Conservation (phyloP, 179 eudicot genomes). For the Dionaea muscipula region DNA sequence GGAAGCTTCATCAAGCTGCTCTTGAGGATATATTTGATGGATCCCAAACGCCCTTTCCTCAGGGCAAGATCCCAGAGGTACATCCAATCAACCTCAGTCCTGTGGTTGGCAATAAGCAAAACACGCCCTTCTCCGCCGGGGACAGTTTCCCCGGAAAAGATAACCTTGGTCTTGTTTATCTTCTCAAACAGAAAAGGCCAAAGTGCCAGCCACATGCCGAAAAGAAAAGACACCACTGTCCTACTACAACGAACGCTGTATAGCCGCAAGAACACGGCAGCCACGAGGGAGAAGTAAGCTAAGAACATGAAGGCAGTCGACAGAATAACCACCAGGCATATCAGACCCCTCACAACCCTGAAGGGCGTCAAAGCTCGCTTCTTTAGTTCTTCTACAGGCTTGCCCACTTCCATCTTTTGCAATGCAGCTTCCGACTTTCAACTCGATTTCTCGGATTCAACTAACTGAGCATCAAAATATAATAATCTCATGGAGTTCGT, state of each 20-base stretch:
- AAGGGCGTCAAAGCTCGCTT: constrained; percentile 53
- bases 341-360: constrained; percentile 55
- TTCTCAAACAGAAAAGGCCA: constrained; percentile 90
- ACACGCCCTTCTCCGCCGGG: constrained; percentile 61
- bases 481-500: no score
- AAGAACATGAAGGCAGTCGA: constrained; percentile 57
- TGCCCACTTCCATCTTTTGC: constrained; percentile 25
- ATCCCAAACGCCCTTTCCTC: constrained; percentile 59
- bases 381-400: constrained; percentile 23
- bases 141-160: constrained; percentile 66
- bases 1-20: constrained; percentile 84
- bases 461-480: no score
- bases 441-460: no score
- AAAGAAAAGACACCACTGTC: constrained; percentile 35
- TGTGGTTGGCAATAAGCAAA: constrained; percentile 74
- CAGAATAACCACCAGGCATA: constrained; percentile 55
- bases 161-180: constrained; percentile 58
- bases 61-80: constrained; percentile 84
- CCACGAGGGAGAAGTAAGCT: constrained; percentile 46
- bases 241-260: constrained; percentile 61
- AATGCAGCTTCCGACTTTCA: constrained; percentile 46
- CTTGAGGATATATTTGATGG: constrained; percentile 55
- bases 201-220: constrained; percentile 65
- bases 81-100: constrained; percentile 98
- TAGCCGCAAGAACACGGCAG: constrained; percentile 35